Evolutionary conservation across 495 filamentous ascomycete species (phyloP), one percentile per base, ranked within the genome.

Genomic region (Aspergillus cavernicola): DNA sequence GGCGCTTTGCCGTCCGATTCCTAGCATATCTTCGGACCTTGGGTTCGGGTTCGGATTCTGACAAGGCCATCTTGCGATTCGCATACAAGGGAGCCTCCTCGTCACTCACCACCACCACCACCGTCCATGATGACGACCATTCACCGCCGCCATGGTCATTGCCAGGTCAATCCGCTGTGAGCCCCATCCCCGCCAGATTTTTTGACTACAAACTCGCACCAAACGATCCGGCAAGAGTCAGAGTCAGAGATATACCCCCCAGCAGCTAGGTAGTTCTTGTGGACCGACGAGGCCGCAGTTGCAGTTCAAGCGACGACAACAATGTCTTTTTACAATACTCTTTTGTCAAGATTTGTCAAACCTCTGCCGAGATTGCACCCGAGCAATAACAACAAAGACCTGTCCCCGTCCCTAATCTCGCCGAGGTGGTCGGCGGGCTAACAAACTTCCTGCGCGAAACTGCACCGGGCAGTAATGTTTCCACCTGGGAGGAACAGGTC

Each of bases 401-500:
- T n/a, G 16, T 23, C 23, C 35, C 19, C 18, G 23, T 16, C 31
- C 19, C 41, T 29, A 31, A 26, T 19, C 18, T 29, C 6, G 35
- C 54, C 9, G 44, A 58, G 39, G 56, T 53, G n/a, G 56, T 58
- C 6, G 56, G 56, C 39, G 56, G 50, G 50, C 33, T 57, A n/a
- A 52, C 32, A 7, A 38, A 52, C 15, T 57, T 57, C 48, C 40
- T 57, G 42, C 55, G 48, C 40, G 42, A 46, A 13, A 57, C 55
- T n/a, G 55, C 38, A 33, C 48, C 55, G 50, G 55, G 18, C 15
- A 52, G 18, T 22, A 55, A 80, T 59, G 43, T 73, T 32, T 6
- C 55, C 39, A 38, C 22, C 23, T 57, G 33, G 32, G 55, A 57
- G 40, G 45, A 45, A 51, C 47, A 43, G 40, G 2, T 57, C 32